phyloP scores from a whole-genome alignment of 805 yeast species.

The Saturnispora silvae region DNA sequence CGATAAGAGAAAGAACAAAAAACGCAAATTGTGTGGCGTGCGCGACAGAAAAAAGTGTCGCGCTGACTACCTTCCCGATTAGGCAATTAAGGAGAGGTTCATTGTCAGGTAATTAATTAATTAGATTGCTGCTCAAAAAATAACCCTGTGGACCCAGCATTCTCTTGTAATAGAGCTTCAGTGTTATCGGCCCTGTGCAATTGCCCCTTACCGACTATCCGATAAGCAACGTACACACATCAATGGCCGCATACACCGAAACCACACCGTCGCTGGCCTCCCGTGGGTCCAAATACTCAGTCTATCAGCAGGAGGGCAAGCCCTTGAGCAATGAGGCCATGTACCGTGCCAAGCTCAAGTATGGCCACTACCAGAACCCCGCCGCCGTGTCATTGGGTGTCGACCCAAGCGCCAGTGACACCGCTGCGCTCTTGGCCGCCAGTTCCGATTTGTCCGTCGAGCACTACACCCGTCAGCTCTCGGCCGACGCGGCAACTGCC shows the following conservation, averaged over 20 bases:
- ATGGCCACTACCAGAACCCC: constrained; percentile 50
- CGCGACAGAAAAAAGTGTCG: no score
- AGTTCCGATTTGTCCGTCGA: constrained; percentile 52
- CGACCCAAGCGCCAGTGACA: constrained; percentile 55
- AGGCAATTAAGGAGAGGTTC: no score
- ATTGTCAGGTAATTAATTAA: no score
- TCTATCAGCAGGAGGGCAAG: constrained; percentile 59
- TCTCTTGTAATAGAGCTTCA: no score
- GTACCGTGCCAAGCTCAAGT: constrained; percentile 62
- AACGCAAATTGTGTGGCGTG: no score
- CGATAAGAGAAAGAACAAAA: no score
- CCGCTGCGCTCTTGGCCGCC: constrained; percentile 70
- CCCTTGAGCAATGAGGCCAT: constrained; percentile 67
- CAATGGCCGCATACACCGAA: constrained; percentile 24
- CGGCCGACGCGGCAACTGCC: constrained; percentile 59
- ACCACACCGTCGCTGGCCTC: constrained; percentile 22
- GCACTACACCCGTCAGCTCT: constrained; percentile 50
- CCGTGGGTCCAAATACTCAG: constrained; percentile 27
- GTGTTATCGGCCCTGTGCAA: no score
- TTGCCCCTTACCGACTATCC: no score
- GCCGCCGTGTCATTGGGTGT: constrained; percentile 50
- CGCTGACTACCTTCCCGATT: no score
- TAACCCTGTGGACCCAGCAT: no score
- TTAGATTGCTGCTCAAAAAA: no score
- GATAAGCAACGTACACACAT: no score